These are phyloP conservation scores for Rhodotorula sp. DNA, from an alignment of 1,284 basidiomycete species.

Conservation along the genomic window DNA sequence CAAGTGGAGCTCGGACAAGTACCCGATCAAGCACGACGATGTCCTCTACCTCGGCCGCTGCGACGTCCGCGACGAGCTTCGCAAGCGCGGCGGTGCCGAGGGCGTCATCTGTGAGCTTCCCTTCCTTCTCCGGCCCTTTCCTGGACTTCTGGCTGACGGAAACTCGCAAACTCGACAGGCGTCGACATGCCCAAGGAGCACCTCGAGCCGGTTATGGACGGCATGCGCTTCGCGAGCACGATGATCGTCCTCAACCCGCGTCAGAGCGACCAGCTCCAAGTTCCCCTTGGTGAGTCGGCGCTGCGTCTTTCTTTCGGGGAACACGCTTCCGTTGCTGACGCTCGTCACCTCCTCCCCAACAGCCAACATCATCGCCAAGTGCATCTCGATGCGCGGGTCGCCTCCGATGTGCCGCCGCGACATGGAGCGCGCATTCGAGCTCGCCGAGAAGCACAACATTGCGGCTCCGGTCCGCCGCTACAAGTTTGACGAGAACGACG, in stretches of 20 bases:
- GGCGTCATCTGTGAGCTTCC: background rate
- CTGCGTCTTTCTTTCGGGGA: no score
- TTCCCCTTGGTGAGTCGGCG: constrained; percentile 17
- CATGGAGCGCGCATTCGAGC: constrained; percentile 3
- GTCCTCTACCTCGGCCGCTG: background rate
- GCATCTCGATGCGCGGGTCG: constrained; percentile 11
- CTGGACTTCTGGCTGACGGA: background rate
- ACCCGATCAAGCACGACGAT: constrained; percentile 4
- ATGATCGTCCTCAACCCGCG: constrained; percentile 19
- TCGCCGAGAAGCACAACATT: constrained; percentile 7
- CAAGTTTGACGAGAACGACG: constrained; percentile 7
- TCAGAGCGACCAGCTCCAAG: background rate
- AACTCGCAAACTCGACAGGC: background rate
- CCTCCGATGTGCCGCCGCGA: background rate
- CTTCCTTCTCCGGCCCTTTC: background rate
- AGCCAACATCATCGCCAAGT: constrained; percentile 24
- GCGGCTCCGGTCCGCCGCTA: background rate
- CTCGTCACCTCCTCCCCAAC: background rate
- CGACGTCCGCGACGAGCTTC: constrained; percentile 5
- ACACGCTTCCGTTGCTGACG: background rate
- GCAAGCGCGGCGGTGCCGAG: constrained; percentile 2
- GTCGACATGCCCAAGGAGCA: constrained; percentile 14
- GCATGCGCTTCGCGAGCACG: constrained; percentile 13
- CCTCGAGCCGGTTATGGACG: constrained; percentile 16
- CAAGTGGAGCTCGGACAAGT: background rate